A percentile compares a stretch with the other conserved stretches of the same genome.
phyloP scores from a whole-genome alignment of 2,329 filamentous ascomycete species.

The Lachnellula occidentalis region DNA sequence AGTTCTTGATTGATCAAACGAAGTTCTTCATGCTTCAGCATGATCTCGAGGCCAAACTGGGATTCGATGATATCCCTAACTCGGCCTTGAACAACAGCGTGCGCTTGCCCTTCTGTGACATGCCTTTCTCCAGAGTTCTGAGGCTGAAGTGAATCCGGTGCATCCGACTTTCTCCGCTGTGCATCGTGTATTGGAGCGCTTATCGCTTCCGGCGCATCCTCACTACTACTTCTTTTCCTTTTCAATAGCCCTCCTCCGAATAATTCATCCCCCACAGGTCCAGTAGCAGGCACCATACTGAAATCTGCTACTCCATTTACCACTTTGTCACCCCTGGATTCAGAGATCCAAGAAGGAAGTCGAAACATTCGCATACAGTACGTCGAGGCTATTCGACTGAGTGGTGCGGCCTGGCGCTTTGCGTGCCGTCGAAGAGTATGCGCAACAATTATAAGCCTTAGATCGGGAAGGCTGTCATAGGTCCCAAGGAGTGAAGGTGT shows the following conservation, averaged over 20 bases:
- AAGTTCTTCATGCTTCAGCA: conserved; percentile 91
- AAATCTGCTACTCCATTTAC: conserved; percentile 38
- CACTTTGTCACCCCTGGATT: conserved; percentile 50
- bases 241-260: conserved; percentile 16
- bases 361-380: conserved; percentile 52
- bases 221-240: conserved; percentile 24
- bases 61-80: conserved; percentile 56
- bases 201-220: conserved; percentile 9
- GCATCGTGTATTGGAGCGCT: conserved; percentile 22
- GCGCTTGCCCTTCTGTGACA: background rate
- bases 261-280: conserved; percentile 20
- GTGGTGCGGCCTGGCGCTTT: conserved; percentile 12
- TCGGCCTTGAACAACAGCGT: conserved; percentile 23
- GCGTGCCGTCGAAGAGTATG: background rate
- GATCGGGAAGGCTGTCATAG: conserved; percentile 1
- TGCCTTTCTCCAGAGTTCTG: background rate
- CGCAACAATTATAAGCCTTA: conserved; percentile 6
- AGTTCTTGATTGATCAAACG: conserved; percentile 93
- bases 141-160: conserved; percentile 5
- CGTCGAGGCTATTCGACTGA: background rate
- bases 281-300: conserved; percentile 32
- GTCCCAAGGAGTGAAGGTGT: conserved; percentile 4
- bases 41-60: conserved; percentile 84
- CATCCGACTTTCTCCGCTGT: conserved; percentile 31
- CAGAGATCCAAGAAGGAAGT: conserved; percentile 49